Evolutionary conservation across 2,329 filamentous ascomycete species (phyloP).

Genomic region (Botryotinia convoluta): DNA sequence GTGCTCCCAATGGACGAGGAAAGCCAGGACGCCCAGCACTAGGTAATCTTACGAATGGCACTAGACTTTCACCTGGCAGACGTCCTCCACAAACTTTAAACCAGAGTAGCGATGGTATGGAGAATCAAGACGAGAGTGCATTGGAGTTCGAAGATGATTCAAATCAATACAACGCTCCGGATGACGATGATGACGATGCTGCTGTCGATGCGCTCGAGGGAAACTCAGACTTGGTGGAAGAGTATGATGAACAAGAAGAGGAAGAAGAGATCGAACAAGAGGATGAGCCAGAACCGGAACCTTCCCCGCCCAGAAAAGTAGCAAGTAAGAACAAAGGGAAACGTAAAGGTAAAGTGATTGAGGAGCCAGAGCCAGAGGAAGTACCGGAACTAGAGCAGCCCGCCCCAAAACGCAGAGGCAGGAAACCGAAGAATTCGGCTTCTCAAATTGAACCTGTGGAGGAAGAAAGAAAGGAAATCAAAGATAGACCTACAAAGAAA

Average conservation of each 20-base stretch:
- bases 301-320: constrained; percentile 3
- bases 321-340: constrained; percentile 20
- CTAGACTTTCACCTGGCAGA: constrained; percentile 23
- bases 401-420: constrained; percentile 10
- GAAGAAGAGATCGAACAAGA: constrained; percentile 26
- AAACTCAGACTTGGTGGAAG: constrained; percentile 19
- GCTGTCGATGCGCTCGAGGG: constrained; percentile 35
- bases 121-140: constrained; percentile 52
- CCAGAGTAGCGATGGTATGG: constrained; percentile 37
- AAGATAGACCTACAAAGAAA: constrained; percentile 26
- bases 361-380: constrained; percentile 13
- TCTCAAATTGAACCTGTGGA: constrained; percentile 21
- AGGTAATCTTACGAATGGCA: constrained; percentile 28
- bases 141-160: constrained; percentile 41
- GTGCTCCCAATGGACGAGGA: constrained; percentile 8
- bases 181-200: constrained; percentile 36
- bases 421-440: constrained; percentile 14
- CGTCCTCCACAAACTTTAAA: constrained; percentile 21
- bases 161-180: constrained; percentile 28
- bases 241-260: constrained; percentile 20
- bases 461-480: constrained; percentile 15
- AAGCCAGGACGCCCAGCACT: constrained; percentile 19
- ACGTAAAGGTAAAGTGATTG: constrained; percentile 20
- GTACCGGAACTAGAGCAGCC: constrained; percentile 1
- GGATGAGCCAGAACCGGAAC: constrained; percentile 23